phyloP scores from a whole-genome alignment of 2,329 filamentous ascomycete species.

The Aureobasidium sp. region DNA sequence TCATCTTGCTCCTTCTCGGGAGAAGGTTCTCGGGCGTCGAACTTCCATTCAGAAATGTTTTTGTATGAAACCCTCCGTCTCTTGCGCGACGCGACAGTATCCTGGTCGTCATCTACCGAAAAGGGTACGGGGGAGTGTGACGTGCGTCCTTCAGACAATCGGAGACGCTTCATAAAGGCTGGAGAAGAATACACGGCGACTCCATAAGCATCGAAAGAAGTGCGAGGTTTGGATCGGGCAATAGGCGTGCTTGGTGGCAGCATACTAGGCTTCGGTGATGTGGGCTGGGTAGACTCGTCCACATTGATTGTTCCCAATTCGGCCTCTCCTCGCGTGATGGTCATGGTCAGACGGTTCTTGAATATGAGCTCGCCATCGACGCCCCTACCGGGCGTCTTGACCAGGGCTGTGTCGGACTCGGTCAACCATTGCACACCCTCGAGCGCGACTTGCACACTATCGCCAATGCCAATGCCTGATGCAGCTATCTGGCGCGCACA shows the following conservation, averaged over 20 bases:
- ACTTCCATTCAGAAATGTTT: slow-evolving; percentile 64
- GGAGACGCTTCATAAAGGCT: slow-evolving; percentile 66
- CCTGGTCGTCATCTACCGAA: slow-evolving; percentile 56
- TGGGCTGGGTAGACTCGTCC: slow-evolving; percentile 14
- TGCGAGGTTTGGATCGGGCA: slow-evolving; percentile 16
- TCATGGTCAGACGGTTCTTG: slow-evolving; percentile 30
- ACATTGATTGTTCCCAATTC: slow-evolving; percentile 3
- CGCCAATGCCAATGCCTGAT: slow-evolving; percentile 67
- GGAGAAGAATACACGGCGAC: slow-evolving; percentile 64
- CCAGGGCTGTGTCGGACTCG: slow-evolving; percentile 46
- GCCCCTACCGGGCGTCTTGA: slow-evolving; percentile 49
- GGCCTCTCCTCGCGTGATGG: slow-evolving; percentile 25
- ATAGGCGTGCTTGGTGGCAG: slow-evolving; percentile 19
- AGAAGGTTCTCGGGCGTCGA: slow-evolving; percentile 63
- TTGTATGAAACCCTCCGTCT: slow-evolving; percentile 63
- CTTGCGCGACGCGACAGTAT: slow-evolving; percentile 59
- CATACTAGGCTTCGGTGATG: slow-evolving; percentile 19
- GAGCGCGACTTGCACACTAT: slow-evolving; percentile 63
- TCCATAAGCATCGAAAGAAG: slow-evolving; percentile 10
- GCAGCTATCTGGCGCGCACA: slow-evolving; percentile 63
- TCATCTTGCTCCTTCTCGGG: slow-evolving; percentile 47
- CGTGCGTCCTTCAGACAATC: slow-evolving; percentile 61
- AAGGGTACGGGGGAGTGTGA: slow-evolving; percentile 62
- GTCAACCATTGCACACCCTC: slow-evolving; percentile 60
- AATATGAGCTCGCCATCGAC: slow-evolving; percentile 53